Conservation (phyloP, 1,284 basidiomycete genomes). For the Bondarzewia mesenterica region DNA sequence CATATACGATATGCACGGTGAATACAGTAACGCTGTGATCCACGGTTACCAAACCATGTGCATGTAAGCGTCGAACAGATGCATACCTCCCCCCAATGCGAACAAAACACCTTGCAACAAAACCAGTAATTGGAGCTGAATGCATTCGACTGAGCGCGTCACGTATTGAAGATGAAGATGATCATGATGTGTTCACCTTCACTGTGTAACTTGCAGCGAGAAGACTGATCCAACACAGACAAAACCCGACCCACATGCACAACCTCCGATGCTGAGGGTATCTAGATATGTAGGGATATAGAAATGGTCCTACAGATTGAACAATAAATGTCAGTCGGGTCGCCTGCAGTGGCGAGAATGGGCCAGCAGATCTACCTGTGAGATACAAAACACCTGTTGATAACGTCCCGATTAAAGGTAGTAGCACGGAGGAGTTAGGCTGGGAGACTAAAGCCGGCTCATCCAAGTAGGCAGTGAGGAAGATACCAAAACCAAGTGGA, state of each 20-base stretch:
- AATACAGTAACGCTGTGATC: slow-evolving; percentile 12
- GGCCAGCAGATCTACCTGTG: slow-evolving; percentile 19
- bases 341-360: background rate
- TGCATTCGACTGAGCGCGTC: too few species aligned
- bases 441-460: slow-evolving; percentile 20
- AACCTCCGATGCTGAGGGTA: slow-evolving; percentile 23
- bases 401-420: slow-evolving; percentile 26
- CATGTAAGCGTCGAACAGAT: background rate
- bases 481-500: slow-evolving; percentile 25
- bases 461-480: slow-evolving; percentile 26
- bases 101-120: slow-evolving; percentile 23
- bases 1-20: slow-evolving; percentile 21
- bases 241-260: slow-evolving; percentile 23
- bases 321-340: background rate
- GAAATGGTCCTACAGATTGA: slow-evolving; percentile 16
- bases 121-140: slow-evolving; percentile 23
- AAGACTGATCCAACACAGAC: slow-evolving; percentile 22
- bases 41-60: too few species aligned
- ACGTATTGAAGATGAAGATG: too few species aligned
- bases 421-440: slow-evolving; percentile 18
- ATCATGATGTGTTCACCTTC: too few species aligned
- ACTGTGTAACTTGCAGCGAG: slow-evolving; percentile 28
- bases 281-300: slow-evolving; percentile 21
- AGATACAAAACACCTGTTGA: slow-evolving; percentile 27
- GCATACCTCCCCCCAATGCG: slow-evolving; percentile 22